Evolutionary conservation across 805 yeast species (phyloP).

Genomic region (Kodamaea sagamina): DNA sequence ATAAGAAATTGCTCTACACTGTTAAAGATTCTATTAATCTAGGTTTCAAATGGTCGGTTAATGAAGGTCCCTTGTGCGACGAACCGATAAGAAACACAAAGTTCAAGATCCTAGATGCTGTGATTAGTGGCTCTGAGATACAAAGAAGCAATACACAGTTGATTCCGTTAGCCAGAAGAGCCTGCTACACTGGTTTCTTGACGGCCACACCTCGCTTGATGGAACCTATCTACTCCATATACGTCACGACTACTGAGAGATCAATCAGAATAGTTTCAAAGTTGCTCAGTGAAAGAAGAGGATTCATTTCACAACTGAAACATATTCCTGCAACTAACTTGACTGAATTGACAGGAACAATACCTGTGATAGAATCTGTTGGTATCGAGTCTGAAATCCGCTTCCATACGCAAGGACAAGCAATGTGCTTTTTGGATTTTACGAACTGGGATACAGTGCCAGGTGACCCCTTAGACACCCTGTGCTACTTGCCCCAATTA

Average conservation of each 20-base stretch:
- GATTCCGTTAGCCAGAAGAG: slow-evolving; percentile 79
- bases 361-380: slow-evolving; percentile 88
- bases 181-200: slow-evolving; percentile 78
- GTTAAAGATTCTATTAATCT: slow-evolving; percentile 60
- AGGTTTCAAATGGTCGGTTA: slow-evolving; percentile 82
- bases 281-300: slow-evolving; percentile 67
- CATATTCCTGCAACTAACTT: slow-evolving; percentile 77
- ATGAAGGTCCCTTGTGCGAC: slow-evolving; percentile 92
- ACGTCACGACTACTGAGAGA: slow-evolving; percentile 53
- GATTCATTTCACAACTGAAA: slow-evolving; percentile 44
- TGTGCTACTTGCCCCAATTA: slow-evolving; percentile 63
- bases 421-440: slow-evolving; percentile 66
- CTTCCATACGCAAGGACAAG: slow-evolving; percentile 74
- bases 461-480: slow-evolving; percentile 84
- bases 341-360: slow-evolving; percentile 55
- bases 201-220: slow-evolving; percentile 75
- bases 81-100: slow-evolving; percentile 72
- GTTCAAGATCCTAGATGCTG: slow-evolving; percentile 68
- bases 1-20: slow-evolving; percentile 47
- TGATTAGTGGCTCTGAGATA: slow-evolving; percentile 48
- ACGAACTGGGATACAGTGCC: slow-evolving; percentile 78
- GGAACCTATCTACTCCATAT: slow-evolving; percentile 77
- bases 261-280: slow-evolving; percentile 51
- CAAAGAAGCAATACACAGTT: slow-evolving; percentile 67
- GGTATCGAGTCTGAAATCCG: slow-evolving; percentile 89